Base-by-base conservation (phyloP, 768 basidiomycete species). In the Hericium rajendrae region DNA sequence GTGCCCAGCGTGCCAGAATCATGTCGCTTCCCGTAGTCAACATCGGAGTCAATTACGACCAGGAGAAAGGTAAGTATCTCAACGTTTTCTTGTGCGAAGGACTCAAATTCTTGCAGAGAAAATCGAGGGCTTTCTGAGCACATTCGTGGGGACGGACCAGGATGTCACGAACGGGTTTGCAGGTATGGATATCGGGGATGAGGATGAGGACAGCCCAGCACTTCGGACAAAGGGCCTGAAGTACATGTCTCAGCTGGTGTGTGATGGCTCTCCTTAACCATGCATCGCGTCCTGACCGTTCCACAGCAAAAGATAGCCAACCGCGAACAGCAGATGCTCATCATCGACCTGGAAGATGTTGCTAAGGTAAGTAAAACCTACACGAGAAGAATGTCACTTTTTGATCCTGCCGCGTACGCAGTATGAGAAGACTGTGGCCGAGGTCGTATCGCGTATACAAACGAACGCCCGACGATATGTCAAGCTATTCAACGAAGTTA, bases 391-490 rank as follows among this genome's bases (percentile, higher is more conserved):
- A 32, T 32, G 38, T 57, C 15, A 57, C 55, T 32, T 56, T 2
- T 39, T 38, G 20, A 54, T 11, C 56, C 55, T 26, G 26, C 9
- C 16, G 20, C 3, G 38, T 26, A 2, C 60, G 12, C 56, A 92
- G 88, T 79, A 88, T 62, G 82, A 88, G 69, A 78, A 83, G 59
- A 83, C 83, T 2, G 74, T 81, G 40, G 73, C 78, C n/a, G 88
- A 86, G 55, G 82, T 97, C 11, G 89, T 92, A 37, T 70, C 77
- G 22, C 85, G 87, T 58, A 94, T 97, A 62, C 79, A 81, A 61
- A 77, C 75, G 62, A 98, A 98, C 69, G 81, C 94, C 22, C 84
- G 91, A 61, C 91, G 95, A 65, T 99, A 98, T 72, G 80, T 91
- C 61, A 78, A 78, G 60, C 76, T 99, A 20, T 97, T 98, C 75